Base-by-base conservation (phyloP, 2,329 filamentous ascomycete genomes). In the Calycina marina region DNA sequence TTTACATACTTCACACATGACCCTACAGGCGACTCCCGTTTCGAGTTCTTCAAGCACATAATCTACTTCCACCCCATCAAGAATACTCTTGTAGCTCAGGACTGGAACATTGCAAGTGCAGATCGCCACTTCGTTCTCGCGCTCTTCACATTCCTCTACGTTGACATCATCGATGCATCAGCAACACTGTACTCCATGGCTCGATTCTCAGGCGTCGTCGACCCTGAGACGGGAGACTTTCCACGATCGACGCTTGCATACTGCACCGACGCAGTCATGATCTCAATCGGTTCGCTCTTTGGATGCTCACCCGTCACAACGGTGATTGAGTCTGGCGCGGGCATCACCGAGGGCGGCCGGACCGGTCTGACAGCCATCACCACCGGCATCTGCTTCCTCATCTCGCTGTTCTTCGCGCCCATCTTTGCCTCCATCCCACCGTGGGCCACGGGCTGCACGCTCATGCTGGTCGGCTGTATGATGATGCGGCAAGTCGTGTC, bases 141-240 rank as follows among this genome's bases (percentile, higher is more conserved):
- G 0, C 67, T 84, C 32, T 74, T 84, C 48, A 84, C 79, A 1
- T 83, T 85, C 49, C 64, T 85, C 3, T 84, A 84, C 38, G 79
- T 85, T 31, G 79, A 84, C 46, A 80, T 84, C 43, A 74, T 85
- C 38, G 79, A 85, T 50, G 76, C 74, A 46, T 84, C 79, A 0
- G 79, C 77, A 25, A 84, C 78, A 0, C 58, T 84, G 22, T 84
- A 83, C 56, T 79, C 77, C n/a, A 84, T 85, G 78, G 79, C 78
- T 1, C 73, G 76, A 14, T 83, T 83, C 56, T 75, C 70, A 39
- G 71, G 72, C 16, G 67, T 69, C 27, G 70, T 79, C 43, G 65
- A 76, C 48, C 56, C 66, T 43, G 63, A 69, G 28, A 72, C 77
- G 2, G 72, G 76, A n/a, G 83, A 92, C 51, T 93, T 93, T 40